Evolutionary conservation across 176 grass and related monocot genomes (phyloP).

Genomic region (Secale cereale): DNA sequence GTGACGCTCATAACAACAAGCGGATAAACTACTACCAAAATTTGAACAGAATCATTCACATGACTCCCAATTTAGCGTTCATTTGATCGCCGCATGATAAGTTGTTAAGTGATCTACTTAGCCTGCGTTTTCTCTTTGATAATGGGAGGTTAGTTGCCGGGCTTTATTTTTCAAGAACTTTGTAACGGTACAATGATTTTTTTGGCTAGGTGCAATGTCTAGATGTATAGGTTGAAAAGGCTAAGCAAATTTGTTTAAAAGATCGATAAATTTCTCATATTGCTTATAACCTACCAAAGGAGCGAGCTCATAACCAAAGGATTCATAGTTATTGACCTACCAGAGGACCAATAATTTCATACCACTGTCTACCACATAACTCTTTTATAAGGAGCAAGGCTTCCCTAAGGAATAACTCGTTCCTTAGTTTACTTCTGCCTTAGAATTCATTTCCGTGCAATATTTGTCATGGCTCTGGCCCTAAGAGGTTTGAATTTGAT

Average conservation of each 20-base stretch:
- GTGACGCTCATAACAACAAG: neutral
- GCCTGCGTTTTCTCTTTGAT: neutral
- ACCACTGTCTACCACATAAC: neutral
- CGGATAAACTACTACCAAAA: neutral
- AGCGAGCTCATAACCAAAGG: neutral
- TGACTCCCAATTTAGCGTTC: neutral
- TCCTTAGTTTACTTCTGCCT: neutral
- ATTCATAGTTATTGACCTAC: neutral
- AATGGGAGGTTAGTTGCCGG: too few relatives aligned
- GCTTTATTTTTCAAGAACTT: too few relatives aligned
- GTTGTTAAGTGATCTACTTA: neutral
- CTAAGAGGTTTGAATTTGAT: neutral
- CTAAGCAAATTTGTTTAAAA: neutral
- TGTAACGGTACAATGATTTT: too few relatives aligned
- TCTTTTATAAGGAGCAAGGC: neutral
- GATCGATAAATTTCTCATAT: neutral
- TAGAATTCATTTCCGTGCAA: neutral
- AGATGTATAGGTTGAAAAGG: neutral
- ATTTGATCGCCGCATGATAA: neutral
- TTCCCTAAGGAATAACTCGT: neutral
- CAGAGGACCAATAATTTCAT: neutral
- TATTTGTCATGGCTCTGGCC: neutral
- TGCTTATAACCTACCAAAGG: neutral
- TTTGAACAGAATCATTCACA: neutral
- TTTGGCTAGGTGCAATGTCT: neutral